These are phyloP conservation scores for Neonectria punicea DNA, from an alignment of 2,329 filamentous ascomycete species.

Conservation along the genomic window DNA sequence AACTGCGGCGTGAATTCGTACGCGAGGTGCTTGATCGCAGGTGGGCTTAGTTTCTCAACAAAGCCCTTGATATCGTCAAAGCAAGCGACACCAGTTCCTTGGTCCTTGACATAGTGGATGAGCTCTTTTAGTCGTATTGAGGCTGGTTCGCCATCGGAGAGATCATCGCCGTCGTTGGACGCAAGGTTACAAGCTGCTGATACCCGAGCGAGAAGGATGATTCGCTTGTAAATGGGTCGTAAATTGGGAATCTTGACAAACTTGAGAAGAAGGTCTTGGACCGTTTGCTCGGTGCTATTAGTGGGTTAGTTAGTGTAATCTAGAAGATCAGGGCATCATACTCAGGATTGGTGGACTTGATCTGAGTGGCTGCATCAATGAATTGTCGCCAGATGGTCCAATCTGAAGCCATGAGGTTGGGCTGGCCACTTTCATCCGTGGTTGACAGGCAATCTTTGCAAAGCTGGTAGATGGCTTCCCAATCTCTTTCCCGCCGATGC, in stretches of 20 bases:
- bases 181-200: conserved; percentile 50
- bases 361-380: conserved; percentile 50
- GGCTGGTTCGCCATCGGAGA: conserved; percentile 38
- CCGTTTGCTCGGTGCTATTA: conserved; percentile 39
- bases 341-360: conserved; percentile 47
- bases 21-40: conserved; percentile 54
- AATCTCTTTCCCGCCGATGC: conserved; percentile 53
- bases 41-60: conserved; percentile 53
- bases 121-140: conserved; percentile 50
- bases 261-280: conserved; percentile 46
- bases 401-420: conserved; percentile 58
- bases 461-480: conserved; percentile 55
- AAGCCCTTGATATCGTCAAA: conserved; percentile 61
- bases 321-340: conserved; percentile 35
- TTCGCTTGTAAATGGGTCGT: conserved; percentile 53
- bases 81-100: conserved; percentile 51
- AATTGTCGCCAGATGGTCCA: conserved; percentile 54
- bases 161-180: conserved; percentile 44
- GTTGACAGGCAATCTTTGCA: conserved; percentile 56
- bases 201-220: conserved; percentile 52
- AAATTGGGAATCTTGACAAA: conserved; percentile 44
- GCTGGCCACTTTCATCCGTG: conserved; percentile 49
- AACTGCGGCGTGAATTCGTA: conserved; percentile 49
- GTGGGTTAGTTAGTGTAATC: conserved; percentile 18
- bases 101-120: conserved; percentile 49